Evolutionary conservation across 2,329 filamentous ascomycete genomes (phyloP), one percentile per base, ranked within the genome.

Genomic region (Sordariomycetes sp.): DNA sequence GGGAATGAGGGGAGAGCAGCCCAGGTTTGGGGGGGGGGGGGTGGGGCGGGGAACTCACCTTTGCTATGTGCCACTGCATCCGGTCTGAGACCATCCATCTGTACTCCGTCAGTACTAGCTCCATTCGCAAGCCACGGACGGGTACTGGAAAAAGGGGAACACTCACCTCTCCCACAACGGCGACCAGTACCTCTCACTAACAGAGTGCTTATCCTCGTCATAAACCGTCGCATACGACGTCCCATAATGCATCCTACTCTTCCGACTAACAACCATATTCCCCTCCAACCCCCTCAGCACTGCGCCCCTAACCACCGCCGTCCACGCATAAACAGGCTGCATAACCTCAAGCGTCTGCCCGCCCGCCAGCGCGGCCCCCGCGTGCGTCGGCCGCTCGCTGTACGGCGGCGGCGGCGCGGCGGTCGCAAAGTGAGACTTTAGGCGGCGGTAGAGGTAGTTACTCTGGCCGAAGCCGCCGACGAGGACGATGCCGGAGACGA

Each of bases 51-150:
- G 62, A 56, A 34, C 75, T 63, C 64, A 84, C 85, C 78, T 89
- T 90, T 60, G 83, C 81, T 66, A 90, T 89, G 68, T 90, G 87
- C 88, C 88, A 91, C 70, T 90, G 86, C 86, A 92, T 90, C 53
- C 87, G 78, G 68, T 91, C 86, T 52, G 80, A 84, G 7, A 91
- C 87, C 86, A 90, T 90, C 86, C 86, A 90, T 8, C 28, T 32
- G 28, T 32, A 32, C n/a, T 32, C 28, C 28, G 28, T 32, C 28
- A 32, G 28, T 32, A 32, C 28, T 32, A 32, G 28, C 28, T 32
- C 28, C 28, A 3, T 8, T 32, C 28, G n/a, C 28, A 32, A 32
- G 8, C 28, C 28, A 32, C 28, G 28, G 8, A 32, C 28, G 28
- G 28, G 28, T 32, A 32, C 28, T 4, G 28, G 28, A 8, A 32